phyloP scores from a whole-genome alignment of 345 rosid species.

The Eutrema yunnanense region DNA sequence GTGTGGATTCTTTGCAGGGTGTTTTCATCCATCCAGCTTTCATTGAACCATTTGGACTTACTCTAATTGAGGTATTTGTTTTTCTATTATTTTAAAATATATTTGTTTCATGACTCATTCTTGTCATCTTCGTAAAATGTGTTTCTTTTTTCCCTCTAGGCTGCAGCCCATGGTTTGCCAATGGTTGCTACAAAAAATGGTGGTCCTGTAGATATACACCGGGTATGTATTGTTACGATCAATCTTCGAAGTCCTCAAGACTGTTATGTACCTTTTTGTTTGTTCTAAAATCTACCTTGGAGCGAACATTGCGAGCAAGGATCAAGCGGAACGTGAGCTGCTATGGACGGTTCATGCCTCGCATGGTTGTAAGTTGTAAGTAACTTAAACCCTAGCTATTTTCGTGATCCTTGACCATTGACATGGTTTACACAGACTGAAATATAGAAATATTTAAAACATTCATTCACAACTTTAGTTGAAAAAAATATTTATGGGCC shows the following conservation, averaged over 20 bases:
- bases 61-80: constrained; percentile 79
- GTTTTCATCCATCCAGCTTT: constrained; percentile 99
- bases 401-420: too few relatives aligned
- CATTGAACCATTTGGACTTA: constrained; percentile 98
- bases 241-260: not conserved
- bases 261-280: not conserved
- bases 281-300: not conserved
- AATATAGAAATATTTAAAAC: too few relatives aligned
- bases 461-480: too few relatives aligned
- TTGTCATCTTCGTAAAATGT: not conserved
- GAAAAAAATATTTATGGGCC: too few relatives aligned
- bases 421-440: too few relatives aligned
- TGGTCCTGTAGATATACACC: constrained; percentile 92
- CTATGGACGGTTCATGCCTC: too few relatives aligned
- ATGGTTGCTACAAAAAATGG: constrained; percentile 96
- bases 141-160: constrained; percentile 41
- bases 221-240: constrained; percentile 43
- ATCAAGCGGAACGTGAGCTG: too few relatives aligned
- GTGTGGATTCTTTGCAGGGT: constrained; percentile 49
- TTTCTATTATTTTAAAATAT: not conserved
- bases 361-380: too few relatives aligned
- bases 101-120: not conserved
- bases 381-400: too few relatives aligned
- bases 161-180: constrained; percentile 98
- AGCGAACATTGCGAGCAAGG: not conserved